Evolutionary conservation across 768 basidiomycete genomes (phyloP).

Genomic region (Boletus barrowsii): DNA sequence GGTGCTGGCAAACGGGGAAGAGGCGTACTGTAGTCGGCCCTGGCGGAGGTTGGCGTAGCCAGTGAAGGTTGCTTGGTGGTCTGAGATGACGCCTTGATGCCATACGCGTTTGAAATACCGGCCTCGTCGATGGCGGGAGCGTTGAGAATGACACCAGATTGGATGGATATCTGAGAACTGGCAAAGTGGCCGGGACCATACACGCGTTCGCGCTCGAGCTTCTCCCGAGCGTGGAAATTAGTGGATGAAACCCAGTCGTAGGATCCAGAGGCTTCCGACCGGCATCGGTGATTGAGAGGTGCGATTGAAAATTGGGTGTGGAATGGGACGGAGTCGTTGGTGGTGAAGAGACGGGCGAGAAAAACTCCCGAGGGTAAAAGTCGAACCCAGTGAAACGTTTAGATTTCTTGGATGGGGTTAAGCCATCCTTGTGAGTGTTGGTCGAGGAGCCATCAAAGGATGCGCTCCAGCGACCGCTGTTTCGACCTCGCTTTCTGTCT

Average conservation of each 20-base stretch:
- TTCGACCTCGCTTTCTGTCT: conserved; percentile 65
- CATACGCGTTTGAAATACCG: conserved; percentile 11
- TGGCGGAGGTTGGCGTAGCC: conserved; percentile 32
- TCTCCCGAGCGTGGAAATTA: conserved; percentile 92
- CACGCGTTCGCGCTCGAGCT: conserved; percentile 89
- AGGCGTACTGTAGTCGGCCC: conserved; percentile 79
- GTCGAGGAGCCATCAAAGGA: conserved; percentile 48
- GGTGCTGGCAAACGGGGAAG: conserved; percentile 80
- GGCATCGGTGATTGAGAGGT: conserved; percentile 48
- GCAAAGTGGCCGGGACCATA: conserved; percentile 96
- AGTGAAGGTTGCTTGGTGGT: conserved; percentile 29
- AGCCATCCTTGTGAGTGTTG: conserved; percentile 40
- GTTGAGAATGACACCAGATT: conserved; percentile 26
- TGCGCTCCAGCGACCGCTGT: conserved; percentile 45
- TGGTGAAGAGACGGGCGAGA: conserved; percentile 51
- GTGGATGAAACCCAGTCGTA: conserved; percentile 88
- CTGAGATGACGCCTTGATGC: conserved; percentile 30
- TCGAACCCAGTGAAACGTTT: conserved; percentile 96
- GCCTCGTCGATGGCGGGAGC: conserved; percentile 18
- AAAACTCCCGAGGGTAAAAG: conserved; percentile 88
- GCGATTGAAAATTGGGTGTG: conserved; percentile 57
- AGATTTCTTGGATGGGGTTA: conserved; percentile 54
- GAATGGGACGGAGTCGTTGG: conserved; percentile 56
- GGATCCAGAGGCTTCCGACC: conserved; percentile 68
- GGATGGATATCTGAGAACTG: conserved; percentile 76